Conservation (phyloP, 2,329 filamentous ascomycete genomes). For the Grosmannia penicillata region DNA sequence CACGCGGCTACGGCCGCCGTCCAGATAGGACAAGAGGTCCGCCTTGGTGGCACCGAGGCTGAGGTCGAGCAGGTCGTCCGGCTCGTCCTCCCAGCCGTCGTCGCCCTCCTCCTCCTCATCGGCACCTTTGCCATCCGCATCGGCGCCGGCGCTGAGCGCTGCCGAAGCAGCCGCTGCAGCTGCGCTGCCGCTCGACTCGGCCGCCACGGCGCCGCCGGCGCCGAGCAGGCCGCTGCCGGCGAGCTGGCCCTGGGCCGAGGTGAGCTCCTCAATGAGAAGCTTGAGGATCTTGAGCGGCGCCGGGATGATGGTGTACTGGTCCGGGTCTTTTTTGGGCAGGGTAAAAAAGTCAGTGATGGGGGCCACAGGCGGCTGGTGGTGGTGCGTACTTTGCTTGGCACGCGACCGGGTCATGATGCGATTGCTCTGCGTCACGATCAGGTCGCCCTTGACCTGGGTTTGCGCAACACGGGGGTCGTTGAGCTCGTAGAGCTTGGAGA, state of each 20-base stretch:
- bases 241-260: slow-evolving; percentile 58
- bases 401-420: slow-evolving; percentile 89
- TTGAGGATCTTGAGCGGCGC: slow-evolving; percentile 93
- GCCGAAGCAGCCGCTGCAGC: slow-evolving; percentile 11
- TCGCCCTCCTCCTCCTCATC: slow-evolving; percentile 49
- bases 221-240: slow-evolving; percentile 14
- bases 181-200: slow-evolving; percentile 31
- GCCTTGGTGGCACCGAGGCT: slow-evolving; percentile 50
- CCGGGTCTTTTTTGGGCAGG: slow-evolving; percentile 47
- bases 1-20: slow-evolving; percentile 45
- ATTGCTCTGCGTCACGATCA: slow-evolving; percentile 67
- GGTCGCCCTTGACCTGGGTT: slow-evolving; percentile 79
- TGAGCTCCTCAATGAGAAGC: slow-evolving; percentile 81
- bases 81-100: slow-evolving; percentile 82
- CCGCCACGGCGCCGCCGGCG: slow-evolving; percentile 31
- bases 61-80: slow-evolving; percentile 64
- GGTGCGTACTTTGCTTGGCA: slow-evolving; percentile 56
- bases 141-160: slow-evolving; percentile 10
- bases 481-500: slow-evolving; percentile 80
- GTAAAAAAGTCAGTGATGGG: slow-evolving; percentile 12
- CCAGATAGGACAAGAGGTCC: slow-evolving; percentile 68
- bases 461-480: slow-evolving; percentile 67
- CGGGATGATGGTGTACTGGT: slow-evolving; percentile 75
- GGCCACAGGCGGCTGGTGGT: slow-evolving; percentile 9
- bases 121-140: slow-evolving; percentile 26